These are phyloP conservation scores for Blastosporella zonata DNA, from an alignment of 1,284 basidiomycete genomes.

Conservation along the genomic window DNA sequence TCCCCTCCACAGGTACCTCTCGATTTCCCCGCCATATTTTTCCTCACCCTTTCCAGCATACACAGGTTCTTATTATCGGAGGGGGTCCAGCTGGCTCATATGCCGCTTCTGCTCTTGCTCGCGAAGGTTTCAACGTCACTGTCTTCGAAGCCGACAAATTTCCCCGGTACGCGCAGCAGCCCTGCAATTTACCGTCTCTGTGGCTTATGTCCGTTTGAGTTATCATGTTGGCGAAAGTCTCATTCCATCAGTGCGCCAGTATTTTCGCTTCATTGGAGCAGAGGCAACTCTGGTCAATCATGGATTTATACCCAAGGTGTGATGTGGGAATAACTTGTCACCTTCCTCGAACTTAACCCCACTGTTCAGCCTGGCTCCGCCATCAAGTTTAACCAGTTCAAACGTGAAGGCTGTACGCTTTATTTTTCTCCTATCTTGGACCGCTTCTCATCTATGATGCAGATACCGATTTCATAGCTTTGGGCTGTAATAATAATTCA, in stretches of 20 bases:
- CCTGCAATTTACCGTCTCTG: slow-evolving; percentile 4
- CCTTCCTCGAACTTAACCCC: background rate
- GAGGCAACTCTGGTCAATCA: slow-evolving; percentile 49
- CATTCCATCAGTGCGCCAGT: slow-evolving; percentile 59
- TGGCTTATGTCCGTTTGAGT: slow-evolving; percentile 27
- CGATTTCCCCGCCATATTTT: background rate
- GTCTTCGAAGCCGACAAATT: slow-evolving; percentile 67
- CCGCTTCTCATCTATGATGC: slow-evolving; percentile 4
- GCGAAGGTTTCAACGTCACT: slow-evolving; percentile 68
- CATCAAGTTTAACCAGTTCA: slow-evolving; percentile 64
- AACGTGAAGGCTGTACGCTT: slow-evolving; percentile 62
- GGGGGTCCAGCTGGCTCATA: slow-evolving; percentile 71
- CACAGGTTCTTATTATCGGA: slow-evolving; percentile 39
- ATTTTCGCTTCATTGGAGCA: slow-evolving; percentile 57
- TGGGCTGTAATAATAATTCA: slow-evolving; percentile 53
- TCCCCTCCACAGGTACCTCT: slow-evolving; percentile 22
- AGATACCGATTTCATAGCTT: slow-evolving; percentile 65
- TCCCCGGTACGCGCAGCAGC: slow-evolving; percentile 60
- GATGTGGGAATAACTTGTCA: slow-evolving; percentile 3
- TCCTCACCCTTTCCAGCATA: slow-evolving; percentile 32
- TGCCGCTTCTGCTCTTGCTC: slow-evolving; percentile 63
- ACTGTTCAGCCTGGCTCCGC: slow-evolving; percentile 51
- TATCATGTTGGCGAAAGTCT: slow-evolving; percentile 68
- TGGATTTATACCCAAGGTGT: slow-evolving; percentile 58
- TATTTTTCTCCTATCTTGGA: background rate